Evolutionary conservation across 257 asterid species (phyloP), one percentile per base, ranked within the genome.

Genomic region (Knoxia roxburghii): DNA sequence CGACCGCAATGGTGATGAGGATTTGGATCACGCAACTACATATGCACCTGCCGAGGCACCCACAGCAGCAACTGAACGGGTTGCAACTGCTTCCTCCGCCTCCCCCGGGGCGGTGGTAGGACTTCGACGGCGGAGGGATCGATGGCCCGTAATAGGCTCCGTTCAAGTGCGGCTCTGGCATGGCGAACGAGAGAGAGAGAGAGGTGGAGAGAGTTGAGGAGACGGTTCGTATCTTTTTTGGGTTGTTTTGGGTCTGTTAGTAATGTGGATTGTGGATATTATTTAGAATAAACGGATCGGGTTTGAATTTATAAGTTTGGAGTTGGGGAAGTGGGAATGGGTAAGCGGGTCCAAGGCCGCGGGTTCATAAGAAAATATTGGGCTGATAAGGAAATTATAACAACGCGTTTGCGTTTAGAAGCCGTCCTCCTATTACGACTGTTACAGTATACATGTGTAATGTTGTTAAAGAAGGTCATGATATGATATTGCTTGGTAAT

Each of bases 111-210:
- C 95, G 87, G 86, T 83, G 79, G 74, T 80, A 86, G 33, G 80
- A 5, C 48, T 87, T 87, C 4, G 82, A 0, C 58, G 87, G 76
- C 18, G 85, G 85, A 0, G 95, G 97, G 33, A 90, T 74, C 27
- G 91, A 79, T 2, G 99, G 99, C 65, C 99, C 97, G 79, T 90
- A 93, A 77, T 85, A 89, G 57, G 95, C 94, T 45, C 96, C 98
- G 81, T 93, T 88, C 71, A 93, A 77, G 48, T 72, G 76, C 14
- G 77, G 54, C 53, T 62, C 76, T 40, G 78, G 64, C 82, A 80
- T 77, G 53, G 48, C 7, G n/a, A 20, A 13, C 41, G 41, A 37
- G 41, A 37, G 37, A 8, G 64, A 61, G 72, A 48, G 61, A 55
- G 17, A n/a, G 29, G 50, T 15, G 26, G 33, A 15, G 6, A 37